A percentile compares a stretch with the other conserved stretches of the same genome.
Evolutionary conservation across 2,329 filamentous ascomycete genomes (phyloP).

Genomic region (Periconia macrospinosa): DNA sequence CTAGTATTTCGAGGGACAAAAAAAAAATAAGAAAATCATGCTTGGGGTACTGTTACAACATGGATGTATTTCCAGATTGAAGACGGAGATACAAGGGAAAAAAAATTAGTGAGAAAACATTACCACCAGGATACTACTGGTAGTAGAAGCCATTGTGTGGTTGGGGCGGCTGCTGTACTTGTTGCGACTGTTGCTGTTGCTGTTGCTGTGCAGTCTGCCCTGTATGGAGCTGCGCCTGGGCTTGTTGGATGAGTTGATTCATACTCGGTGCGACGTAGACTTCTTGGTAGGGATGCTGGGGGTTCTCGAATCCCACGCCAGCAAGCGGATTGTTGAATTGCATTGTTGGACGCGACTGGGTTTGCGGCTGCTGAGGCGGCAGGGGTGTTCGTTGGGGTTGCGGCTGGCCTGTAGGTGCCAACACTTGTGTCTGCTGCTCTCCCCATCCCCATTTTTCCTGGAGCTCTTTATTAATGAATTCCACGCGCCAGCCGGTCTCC

Average conservation of each 20-base stretch:
- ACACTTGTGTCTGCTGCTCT: conserved; percentile 39
- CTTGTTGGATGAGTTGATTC: conserved; percentile 17
- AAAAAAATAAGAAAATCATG: no score
- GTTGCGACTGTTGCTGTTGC: neutral
- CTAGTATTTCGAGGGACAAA: no score
- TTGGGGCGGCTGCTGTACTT: neutral
- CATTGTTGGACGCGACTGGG: conserved; percentile 28
- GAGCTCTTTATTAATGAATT: conserved; percentile 71
- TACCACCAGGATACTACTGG: neutral
- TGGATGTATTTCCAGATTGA: no score
- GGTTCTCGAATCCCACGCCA: conserved; percentile 73
- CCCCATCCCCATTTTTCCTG: conserved; percentile 79
- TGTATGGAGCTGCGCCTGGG: conserved; percentile 13
- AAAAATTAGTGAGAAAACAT: neutral
- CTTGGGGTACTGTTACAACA: no score
- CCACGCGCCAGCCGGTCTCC: conserved; percentile 78
- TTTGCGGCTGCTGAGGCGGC: conserved; percentile 13
- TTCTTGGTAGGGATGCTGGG: conserved; percentile 79
- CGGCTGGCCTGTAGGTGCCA: conserved; percentile 10
- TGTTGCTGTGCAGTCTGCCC: conserved; percentile 2
- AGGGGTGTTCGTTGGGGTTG: conserved; percentile 26
- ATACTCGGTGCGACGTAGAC: conserved; percentile 75
- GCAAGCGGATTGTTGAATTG: conserved; percentile 70
- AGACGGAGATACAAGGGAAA: neutral
- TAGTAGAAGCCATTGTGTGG: conserved; percentile 1